A percentile compares a stretch with the other conserved stretches of the same genome.
Conservation (phyloP, 1,284 basidiomycete genomes). For the Sparassis latifolia region DNA sequence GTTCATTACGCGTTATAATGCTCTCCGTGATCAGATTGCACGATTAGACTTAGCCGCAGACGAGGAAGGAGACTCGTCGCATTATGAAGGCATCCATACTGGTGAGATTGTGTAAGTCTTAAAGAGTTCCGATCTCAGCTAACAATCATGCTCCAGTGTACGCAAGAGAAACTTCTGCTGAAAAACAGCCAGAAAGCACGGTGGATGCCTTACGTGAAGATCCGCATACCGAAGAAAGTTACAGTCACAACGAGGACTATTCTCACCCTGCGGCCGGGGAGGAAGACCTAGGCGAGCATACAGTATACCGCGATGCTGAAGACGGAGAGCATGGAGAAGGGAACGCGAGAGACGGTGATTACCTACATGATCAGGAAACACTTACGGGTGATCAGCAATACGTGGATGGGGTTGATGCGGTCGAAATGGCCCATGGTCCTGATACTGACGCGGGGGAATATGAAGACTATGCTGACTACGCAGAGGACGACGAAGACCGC, state of each 20-base stretch:
- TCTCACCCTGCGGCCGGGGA: background rate
- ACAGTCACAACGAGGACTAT: no score
- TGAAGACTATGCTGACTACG: conserved; percentile 18
- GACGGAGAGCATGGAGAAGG: conserved; percentile 4
- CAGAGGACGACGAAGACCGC: conserved; percentile 24
- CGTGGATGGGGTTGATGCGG: conserved; percentile 21
- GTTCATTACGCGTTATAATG: conserved; percentile 62
- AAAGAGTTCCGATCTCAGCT: no score
- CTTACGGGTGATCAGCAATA: background rate
- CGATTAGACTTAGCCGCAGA: conserved; percentile 32
- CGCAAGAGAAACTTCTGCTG: no score
- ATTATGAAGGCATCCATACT: no score
- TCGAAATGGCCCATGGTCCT: conserved; percentile 21
- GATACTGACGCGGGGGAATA: conserved; percentile 20
- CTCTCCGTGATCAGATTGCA: conserved; percentile 52
- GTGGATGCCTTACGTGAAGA: no score
- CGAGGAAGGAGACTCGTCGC: background rate
- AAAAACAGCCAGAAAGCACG: no score
- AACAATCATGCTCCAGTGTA: no score
- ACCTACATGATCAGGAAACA: conserved; percentile 10
- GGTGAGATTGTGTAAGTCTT: no score
- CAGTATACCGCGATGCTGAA: background rate
- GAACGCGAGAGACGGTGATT: background rate
- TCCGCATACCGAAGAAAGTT: no score
- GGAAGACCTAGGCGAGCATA: background rate